These are phyloP conservation scores for Solanum pennellii DNA, from an alignment of 257 asterid species.

Conservation along the genomic window DNA sequence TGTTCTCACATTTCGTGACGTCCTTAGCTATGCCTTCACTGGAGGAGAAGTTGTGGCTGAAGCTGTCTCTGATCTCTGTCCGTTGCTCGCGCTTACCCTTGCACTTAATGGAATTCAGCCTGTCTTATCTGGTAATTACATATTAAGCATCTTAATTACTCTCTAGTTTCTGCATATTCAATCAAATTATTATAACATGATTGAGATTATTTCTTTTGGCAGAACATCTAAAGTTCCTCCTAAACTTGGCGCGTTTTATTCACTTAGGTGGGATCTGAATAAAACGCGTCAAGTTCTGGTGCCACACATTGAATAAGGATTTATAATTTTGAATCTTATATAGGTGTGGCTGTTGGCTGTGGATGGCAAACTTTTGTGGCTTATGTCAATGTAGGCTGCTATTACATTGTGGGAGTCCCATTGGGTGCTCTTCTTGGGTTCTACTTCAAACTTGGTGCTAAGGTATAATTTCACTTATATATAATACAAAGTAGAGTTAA, in stretches of 20 bases:
- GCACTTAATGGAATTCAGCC: constrained; percentile 31
- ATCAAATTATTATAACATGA: not conserved
- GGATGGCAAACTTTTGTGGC: constrained; percentile 39
- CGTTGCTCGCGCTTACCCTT: constrained; percentile 22
- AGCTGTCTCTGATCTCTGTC: constrained; percentile 29
- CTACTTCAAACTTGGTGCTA: constrained; percentile 21
- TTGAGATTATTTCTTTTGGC: not conserved
- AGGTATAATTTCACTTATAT: constrained; percentile 2
- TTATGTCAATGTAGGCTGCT: constrained; percentile 25
- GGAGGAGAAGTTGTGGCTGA: constrained; percentile 26
- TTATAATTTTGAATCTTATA: not conserved
- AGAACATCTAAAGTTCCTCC: not conserved
- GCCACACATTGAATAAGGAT: not conserved
- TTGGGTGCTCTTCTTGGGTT: constrained; percentile 19
- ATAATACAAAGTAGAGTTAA: not conserved
- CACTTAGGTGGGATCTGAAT: not conserved
- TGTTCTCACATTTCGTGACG: constrained; percentile 6
- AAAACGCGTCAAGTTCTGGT: not conserved
- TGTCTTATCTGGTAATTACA: constrained; percentile 22
- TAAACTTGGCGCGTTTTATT: not conserved
- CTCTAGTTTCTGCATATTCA: not conserved
- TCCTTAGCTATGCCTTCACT: constrained; percentile 25
- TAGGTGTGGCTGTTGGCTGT: constrained; percentile 40
- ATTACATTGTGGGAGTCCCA: constrained; percentile 27
- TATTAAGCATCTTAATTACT: not conserved